These are phyloP conservation scores for Zizania latifolia DNA, from an alignment of 176 grass and related monocot species.

Conservation along the genomic window DNA sequence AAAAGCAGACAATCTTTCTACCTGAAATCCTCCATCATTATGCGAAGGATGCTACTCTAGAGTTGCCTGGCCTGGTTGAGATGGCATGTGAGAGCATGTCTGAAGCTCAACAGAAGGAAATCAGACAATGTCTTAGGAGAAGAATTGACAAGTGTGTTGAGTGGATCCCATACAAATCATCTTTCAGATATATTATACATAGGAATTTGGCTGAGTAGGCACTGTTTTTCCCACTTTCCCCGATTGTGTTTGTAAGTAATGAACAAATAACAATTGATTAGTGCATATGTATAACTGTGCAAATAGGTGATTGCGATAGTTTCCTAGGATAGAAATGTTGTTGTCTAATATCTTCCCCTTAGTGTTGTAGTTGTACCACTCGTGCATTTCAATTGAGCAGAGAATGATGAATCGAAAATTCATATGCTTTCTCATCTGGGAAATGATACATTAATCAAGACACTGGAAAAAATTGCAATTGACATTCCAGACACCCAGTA, in stretches of 20 bases:
- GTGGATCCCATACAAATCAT: conserved; percentile 81
- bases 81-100: conserved; percentile 69
- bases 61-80: conserved; percentile 55
- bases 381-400: not conserved
- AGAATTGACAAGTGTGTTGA: conserved; percentile 68
- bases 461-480: not conserved
- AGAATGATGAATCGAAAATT: not conserved
- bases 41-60: conserved; percentile 67
- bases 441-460: not conserved
- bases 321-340: not conserved
- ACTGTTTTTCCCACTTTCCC: conserved; percentile 1
- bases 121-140: conserved; percentile 52
- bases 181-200: conserved; percentile 85
- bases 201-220: conserved; percentile 57
- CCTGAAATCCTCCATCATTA: conserved; percentile 80
- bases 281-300: not conserved
- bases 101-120: conserved; percentile 52
- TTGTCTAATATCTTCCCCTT: not conserved
- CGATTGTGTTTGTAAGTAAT: conserved; percentile 23
- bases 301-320: conserved; percentile 24
- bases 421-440: not conserved
- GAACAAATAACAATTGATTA: not conserved
- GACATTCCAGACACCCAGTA: not conserved
- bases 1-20: conserved; percentile 65
- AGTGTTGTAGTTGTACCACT: not conserved